phyloP scores from a whole-genome alignment of 179 eudicot genomes.

The Heliamphora pulchella region DNA sequence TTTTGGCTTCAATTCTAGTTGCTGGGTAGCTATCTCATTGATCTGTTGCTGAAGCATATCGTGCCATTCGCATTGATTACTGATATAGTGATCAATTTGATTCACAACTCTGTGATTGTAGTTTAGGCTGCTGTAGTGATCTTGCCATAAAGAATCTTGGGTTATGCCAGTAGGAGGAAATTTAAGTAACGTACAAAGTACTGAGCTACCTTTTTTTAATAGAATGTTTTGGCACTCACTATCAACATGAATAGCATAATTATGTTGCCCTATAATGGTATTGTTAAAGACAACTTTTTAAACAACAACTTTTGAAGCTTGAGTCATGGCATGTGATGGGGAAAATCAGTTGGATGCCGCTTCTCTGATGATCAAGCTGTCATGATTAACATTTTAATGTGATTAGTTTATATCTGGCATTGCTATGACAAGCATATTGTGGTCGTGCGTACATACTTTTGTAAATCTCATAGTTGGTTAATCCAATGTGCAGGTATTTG shows the following conservation, averaged over 20 bases:
- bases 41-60: not conserved
- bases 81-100: not conserved
- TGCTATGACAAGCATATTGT: not conserved
- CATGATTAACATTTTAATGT: not conserved
- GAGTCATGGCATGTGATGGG: not conserved
- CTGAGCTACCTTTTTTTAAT: not conserved
- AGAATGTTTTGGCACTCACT: not conserved
- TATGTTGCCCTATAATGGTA: not conserved
- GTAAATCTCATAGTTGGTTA: constrained; percentile 7
- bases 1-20: not conserved
- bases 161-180: not conserved
- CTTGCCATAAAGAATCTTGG: not conserved
- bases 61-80: not conserved
- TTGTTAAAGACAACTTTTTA: not conserved
- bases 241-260: not conserved
- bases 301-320: not conserved
- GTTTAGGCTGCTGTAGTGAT: not conserved
- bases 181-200: not conserved
- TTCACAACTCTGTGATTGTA: not conserved
- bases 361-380: not conserved
- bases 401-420: not conserved
- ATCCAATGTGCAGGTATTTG: constrained; percentile 37
- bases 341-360: not conserved
- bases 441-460: not conserved
- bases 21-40: not conserved